Conservation (phyloP, 257 asterid species). For the Penstemon barbatus region DNA sequence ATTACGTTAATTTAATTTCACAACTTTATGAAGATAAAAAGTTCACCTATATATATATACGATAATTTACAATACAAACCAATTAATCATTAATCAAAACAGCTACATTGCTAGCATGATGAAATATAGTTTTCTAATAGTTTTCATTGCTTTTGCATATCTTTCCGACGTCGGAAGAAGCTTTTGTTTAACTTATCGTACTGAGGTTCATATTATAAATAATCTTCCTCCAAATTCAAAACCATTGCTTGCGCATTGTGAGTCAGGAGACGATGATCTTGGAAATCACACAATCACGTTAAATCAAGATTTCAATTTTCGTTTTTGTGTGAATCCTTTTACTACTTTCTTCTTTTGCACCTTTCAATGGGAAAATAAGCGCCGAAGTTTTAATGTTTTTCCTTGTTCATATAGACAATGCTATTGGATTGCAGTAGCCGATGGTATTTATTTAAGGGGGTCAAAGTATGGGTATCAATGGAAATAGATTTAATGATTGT, state of each 20-base stretch:
- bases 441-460: not conserved
- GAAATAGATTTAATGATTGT: no score
- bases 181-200: not conserved
- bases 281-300: not conserved
- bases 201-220: not conserved
- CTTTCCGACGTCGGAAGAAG: not conserved
- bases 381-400: not conserved
- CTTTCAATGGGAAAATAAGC: slow-evolving; percentile 6
- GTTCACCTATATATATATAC: not conserved
- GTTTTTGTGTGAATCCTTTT: not conserved
- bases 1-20: no score
- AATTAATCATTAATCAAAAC: no score
- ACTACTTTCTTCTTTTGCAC: not conserved
- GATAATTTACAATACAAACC: not conserved
- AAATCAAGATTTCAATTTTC: not conserved
- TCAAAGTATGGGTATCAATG: no score
- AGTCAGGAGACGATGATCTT: not conserved
- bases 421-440: not conserved
- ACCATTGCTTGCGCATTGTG: not conserved
- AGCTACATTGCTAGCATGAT: not conserved
- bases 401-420: not conserved
- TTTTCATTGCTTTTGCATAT: not conserved
- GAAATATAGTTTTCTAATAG: not conserved
- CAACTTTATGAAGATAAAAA: not conserved
- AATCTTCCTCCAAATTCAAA: not conserved